phyloP scores from a whole-genome alignment of 495 filamentous ascomycete species.

The Podospora australis region DNA sequence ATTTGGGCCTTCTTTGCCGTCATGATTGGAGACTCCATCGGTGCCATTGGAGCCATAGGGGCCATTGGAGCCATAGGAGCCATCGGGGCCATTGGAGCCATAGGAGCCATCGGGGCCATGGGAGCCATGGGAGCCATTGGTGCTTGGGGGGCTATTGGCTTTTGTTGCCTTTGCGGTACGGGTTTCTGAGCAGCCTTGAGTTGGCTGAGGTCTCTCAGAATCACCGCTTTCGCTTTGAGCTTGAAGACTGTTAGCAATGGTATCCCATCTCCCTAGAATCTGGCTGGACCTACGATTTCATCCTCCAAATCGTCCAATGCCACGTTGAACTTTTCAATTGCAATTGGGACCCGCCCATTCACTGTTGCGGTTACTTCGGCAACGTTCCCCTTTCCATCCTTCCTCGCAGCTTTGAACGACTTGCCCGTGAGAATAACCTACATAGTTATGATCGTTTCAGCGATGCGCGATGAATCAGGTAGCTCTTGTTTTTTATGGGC shows the following conservation, averaged over 20 bases:
- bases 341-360: conserved; percentile 30
- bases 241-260: too few species aligned
- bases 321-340: conserved; percentile 39
- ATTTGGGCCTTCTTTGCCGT: conserved; percentile 1
- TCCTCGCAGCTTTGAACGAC: conserved; percentile 34
- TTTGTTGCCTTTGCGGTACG: conserved; percentile 10
- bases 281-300: conserved; percentile 45
- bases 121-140: conserved; percentile 34
- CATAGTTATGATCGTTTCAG: conserved; percentile 4
- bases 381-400: conserved; percentile 31
- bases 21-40: conserved; percentile 17
- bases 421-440: conserved; percentile 49
- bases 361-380: conserved; percentile 23
- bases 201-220: conserved; percentile 37
- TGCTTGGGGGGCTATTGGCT: conserved; percentile 22
- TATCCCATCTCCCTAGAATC: too few species aligned
- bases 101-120: conserved; percentile 18
- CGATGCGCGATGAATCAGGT: neutral
- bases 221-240: conserved; percentile 37
- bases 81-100: conserved; percentile 6
- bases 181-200: conserved; percentile 24
- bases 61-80: conserved; percentile 34
- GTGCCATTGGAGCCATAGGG: conserved; percentile 27
- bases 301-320: conserved; percentile 46
- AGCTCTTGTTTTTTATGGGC: neutral